Conservation (phyloP, 2,329 filamentous ascomycete species). For the Ophiostoma angusticollis region DNA sequence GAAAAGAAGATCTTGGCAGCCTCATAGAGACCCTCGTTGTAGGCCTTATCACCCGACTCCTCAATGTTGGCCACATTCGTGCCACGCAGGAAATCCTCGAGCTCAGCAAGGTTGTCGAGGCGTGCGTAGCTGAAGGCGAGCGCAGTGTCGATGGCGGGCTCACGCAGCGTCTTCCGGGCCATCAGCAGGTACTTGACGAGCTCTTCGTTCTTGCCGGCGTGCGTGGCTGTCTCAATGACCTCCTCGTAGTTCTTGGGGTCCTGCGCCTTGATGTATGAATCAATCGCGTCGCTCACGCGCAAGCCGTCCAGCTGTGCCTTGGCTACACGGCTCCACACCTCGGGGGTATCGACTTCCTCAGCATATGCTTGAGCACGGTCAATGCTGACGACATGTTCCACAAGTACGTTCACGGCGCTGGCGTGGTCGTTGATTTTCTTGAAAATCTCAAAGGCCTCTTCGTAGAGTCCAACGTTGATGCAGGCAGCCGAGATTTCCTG, state of each 20-base stretch:
- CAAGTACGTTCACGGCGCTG: slow-evolving; percentile 78
- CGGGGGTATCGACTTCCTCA: slow-evolving; percentile 82
- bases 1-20: slow-evolving; percentile 98
- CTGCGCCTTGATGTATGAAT: slow-evolving; percentile 91
- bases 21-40: slow-evolving; percentile 84
- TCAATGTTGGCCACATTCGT: slow-evolving; percentile 95
- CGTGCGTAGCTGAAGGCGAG: slow-evolving; percentile 90
- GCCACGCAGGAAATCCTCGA: slow-evolving; percentile 88
- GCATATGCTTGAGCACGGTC: slow-evolving; percentile 93
- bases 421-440: slow-evolving; percentile 91
- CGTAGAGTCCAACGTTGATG: slow-evolving; percentile 86
- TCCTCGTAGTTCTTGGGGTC: slow-evolving; percentile 90
- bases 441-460: slow-evolving; percentile 96
- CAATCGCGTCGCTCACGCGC: slow-evolving; percentile 80
- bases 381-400: slow-evolving; percentile 95
- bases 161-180: slow-evolving; percentile 92
- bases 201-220: slow-evolving; percentile 95
- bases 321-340: slow-evolving; percentile 96
- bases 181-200: slow-evolving; percentile 93
- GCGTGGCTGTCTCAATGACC: slow-evolving; percentile 90
- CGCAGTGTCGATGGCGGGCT: slow-evolving; percentile 84
- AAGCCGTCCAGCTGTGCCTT: slow-evolving; percentile 97
- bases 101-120: slow-evolving; percentile 78
- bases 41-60: slow-evolving; percentile 95
- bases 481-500: slow-evolving; percentile 88